A percentile compares a stretch with the other conserved stretches of the same genome.
These are phyloP conservation scores for Prunus kanzakura DNA, from an alignment of 306 rosid species.

Conservation along the genomic window DNA sequence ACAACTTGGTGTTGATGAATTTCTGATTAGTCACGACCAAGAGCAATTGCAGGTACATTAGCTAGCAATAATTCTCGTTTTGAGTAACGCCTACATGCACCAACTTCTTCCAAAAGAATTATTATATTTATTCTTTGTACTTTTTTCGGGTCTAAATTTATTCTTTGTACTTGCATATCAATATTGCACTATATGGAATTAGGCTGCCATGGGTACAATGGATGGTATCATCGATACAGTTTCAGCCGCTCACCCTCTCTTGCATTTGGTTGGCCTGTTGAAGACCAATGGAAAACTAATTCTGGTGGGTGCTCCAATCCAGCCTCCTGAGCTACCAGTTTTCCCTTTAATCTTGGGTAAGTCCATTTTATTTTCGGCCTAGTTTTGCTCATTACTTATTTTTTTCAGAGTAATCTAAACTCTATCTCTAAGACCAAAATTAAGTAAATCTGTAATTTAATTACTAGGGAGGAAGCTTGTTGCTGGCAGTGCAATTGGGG, in stretches of 20 bases:
- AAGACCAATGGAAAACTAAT: slow-evolving; percentile 35
- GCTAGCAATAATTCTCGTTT: no score
- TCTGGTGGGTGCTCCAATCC: slow-evolving; percentile 26
- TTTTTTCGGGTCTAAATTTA: no score
- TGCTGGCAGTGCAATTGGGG: slow-evolving; percentile 36
- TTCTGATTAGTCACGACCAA: slow-evolving; percentile 14
- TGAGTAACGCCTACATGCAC: no score
- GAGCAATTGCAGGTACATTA: slow-evolving; percentile 14
- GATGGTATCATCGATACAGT: slow-evolving; percentile 44
- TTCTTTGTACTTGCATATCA: not conserved
- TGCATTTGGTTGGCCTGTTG: slow-evolving; percentile 11
- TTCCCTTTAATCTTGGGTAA: slow-evolving; percentile 29
- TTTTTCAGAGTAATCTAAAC: not conserved
- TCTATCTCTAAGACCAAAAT: not conserved
- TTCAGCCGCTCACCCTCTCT: slow-evolving; percentile 20
- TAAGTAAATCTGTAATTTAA: not conserved
- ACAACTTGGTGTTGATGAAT: slow-evolving; percentile 12
- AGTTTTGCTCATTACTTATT: not conserved
- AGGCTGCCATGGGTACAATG: slow-evolving; percentile 31
- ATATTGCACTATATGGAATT: not conserved
- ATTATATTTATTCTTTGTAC: no score
- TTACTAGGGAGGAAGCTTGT: slow-evolving; percentile 14
- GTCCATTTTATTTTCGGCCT: not conserved
- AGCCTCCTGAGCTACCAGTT: slow-evolving; percentile 27
- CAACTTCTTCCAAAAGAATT: no score